Evolutionary conservation across 257 asterid species (phyloP).

Genomic region (Dorcoceras hygrometricum): DNA sequence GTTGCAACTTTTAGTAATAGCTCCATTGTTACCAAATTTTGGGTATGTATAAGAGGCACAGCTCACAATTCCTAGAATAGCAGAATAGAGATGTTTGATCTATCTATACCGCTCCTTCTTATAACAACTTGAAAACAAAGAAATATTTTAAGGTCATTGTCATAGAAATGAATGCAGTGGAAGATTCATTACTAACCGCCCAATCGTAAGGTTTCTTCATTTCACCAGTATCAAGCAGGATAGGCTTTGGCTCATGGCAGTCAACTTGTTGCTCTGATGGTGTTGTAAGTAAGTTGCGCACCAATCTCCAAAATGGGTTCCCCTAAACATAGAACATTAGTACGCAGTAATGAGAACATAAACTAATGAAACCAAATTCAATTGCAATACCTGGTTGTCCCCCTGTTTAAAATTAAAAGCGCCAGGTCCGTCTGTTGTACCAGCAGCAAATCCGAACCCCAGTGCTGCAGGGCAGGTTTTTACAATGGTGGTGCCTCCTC

Average conservation of each 20-base stretch:
- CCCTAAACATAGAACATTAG: slow-evolving; percentile 50
- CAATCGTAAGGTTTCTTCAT: slow-evolving; percentile 95
- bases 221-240: slow-evolving; percentile 96
- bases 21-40: too few relatives aligned
- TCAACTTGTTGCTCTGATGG: slow-evolving; percentile 72
- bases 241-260: slow-evolving; percentile 91
- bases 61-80: too few relatives aligned
- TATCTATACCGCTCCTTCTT: background rate
- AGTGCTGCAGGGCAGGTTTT: slow-evolving; percentile 98
- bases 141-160: slow-evolving; percentile 8
- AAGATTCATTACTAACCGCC: slow-evolving; percentile 72
- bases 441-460: slow-evolving; percentile 99
- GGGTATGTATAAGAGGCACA: too few relatives aligned
- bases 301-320: slow-evolving; percentile 86
- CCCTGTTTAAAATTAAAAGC: slow-evolving; percentile 99
- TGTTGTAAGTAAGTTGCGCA: slow-evolving; percentile 73
- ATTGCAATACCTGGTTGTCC: slow-evolving; percentile 60
- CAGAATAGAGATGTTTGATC: too few relatives aligned
- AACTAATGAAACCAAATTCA: slow-evolving; percentile 9
- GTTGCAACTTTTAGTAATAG: too few relatives aligned
- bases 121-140: slow-evolving; percentile 21
- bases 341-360: slow-evolving; percentile 15
- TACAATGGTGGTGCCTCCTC: slow-evolving; percentile 51
- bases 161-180: slow-evolving; percentile 2
- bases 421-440: slow-evolving; percentile 99